Evolutionary conservation across 495 filamentous ascomycete species (phyloP).

Genomic region (Lindgomyces ingoldianus): DNA sequence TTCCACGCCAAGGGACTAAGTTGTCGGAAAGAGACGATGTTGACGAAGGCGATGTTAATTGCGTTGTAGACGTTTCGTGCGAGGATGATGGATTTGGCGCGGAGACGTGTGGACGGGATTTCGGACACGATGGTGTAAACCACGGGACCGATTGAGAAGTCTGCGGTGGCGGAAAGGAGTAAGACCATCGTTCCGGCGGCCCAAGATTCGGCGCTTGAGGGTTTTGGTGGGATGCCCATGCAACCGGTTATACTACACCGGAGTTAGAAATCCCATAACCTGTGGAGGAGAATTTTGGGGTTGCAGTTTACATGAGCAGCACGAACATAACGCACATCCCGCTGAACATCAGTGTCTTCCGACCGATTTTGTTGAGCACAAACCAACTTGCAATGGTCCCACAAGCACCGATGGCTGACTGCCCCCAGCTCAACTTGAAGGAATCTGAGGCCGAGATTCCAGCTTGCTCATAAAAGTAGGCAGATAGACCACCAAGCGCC

Average conservation of each 20-base stretch:
- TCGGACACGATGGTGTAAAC: constrained; percentile 76
- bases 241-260: constrained; percentile 73
- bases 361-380: constrained; percentile 68
- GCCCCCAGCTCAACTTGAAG: constrained; percentile 69
- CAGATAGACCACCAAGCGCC: constrained; percentile 64
- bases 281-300: too few relatives aligned
- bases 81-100: constrained; percentile 69
- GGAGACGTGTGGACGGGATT: constrained; percentile 68
- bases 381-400: constrained; percentile 73
- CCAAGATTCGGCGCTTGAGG: constrained; percentile 54
- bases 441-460: constrained; percentile 59
- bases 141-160: constrained; percentile 73
- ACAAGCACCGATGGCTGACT: constrained; percentile 71
- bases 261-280: too few relatives aligned
- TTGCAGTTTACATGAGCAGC: too few relatives aligned
- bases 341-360: constrained; percentile 68
- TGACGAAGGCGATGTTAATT: constrained; percentile 64
- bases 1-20: constrained; percentile 72
- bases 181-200: constrained; percentile 73
- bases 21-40: constrained; percentile 58
- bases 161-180: constrained; percentile 70
- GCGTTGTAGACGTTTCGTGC: constrained; percentile 70
- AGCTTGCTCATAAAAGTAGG: constrained; percentile 71
- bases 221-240: constrained; percentile 60
- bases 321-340: constrained; percentile 63